These are phyloP conservation scores for Kuraishia piskuri DNA, from an alignment of 805 yeast species.

Conservation along the genomic window DNA sequence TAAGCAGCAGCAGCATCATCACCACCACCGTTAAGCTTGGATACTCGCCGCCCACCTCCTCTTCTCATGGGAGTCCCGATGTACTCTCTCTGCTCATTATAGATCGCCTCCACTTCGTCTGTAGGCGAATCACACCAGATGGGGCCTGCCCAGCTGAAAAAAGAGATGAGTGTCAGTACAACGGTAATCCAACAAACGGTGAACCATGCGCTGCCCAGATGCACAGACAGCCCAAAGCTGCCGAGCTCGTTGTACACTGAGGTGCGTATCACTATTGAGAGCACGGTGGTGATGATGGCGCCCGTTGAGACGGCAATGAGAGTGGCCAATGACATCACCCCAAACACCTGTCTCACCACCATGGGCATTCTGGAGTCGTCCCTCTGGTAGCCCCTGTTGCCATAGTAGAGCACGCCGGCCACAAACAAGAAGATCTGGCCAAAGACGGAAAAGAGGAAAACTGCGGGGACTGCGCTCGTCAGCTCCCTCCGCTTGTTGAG, in stretches of 20 bases:
- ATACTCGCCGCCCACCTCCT: neutral
- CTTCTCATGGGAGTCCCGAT: constrained; percentile 6
- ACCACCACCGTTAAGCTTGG: constrained; percentile 3
- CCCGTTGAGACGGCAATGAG: constrained; percentile 24
- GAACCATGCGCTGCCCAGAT: constrained; percentile 33
- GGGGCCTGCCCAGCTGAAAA: constrained; percentile 29
- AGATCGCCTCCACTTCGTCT: neutral
- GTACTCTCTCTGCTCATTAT: constrained; percentile 7
- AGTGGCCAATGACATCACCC: constrained; percentile 26
- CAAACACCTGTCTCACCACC: constrained; percentile 26
- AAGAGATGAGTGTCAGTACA: constrained; percentile 10
- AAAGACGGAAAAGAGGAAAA: constrained; percentile 20
- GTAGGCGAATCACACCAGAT: constrained; percentile 37
- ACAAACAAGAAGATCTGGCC: constrained; percentile 23
- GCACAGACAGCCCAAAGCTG: constrained; percentile 36
- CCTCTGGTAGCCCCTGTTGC: constrained; percentile 22
- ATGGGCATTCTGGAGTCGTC: constrained; percentile 26
- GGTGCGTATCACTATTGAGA: constrained; percentile 16
- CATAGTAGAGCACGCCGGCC: constrained; percentile 26
- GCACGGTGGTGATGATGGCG: constrained; percentile 20
- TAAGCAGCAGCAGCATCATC: no score
- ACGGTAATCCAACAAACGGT: constrained; percentile 29
- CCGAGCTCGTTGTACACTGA: constrained; percentile 27
- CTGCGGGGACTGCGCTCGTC: constrained; percentile 20
- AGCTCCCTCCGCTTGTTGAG: constrained; percentile 11